Conservation (phyloP, 495 filamentous ascomycete species). For the Thermochaetoides thermophila region DNA sequence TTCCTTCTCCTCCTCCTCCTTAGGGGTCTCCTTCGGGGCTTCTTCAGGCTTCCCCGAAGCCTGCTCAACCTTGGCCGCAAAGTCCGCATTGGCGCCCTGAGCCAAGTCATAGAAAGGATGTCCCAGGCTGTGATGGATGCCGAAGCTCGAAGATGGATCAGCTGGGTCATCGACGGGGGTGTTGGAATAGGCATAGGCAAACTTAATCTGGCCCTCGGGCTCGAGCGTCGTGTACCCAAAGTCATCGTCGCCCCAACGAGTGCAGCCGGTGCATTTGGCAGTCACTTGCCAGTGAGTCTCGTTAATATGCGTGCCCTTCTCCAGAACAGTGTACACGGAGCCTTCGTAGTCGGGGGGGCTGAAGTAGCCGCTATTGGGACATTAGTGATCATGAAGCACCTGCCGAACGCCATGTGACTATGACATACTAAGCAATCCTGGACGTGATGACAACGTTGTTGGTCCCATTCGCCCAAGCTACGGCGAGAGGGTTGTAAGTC, state of each 20-base stretch:
- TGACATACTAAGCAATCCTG: constrained; percentile 29
- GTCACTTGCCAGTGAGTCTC: constrained; percentile 33
- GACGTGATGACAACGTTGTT: constrained; percentile 23
- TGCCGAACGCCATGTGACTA: neutral
- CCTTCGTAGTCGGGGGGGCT: constrained; percentile 20
- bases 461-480: constrained; percentile 29
- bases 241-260: constrained; percentile 28
- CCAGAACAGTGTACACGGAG: constrained; percentile 25
- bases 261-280: constrained; percentile 28
- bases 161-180: constrained; percentile 22
- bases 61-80: constrained; percentile 11
- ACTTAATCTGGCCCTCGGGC: constrained; percentile 19
- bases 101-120: constrained; percentile 29
- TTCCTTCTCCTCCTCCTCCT: neutral
- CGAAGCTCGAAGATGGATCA: constrained; percentile 21
- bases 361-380: constrained; percentile 27
- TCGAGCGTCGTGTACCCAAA: constrained; percentile 25
- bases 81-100: constrained; percentile 14
- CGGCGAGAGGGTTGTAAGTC: constrained; percentile 32
- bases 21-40: too few relatives aligned
- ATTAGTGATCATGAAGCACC: too few relatives aligned
- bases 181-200: constrained; percentile 26
- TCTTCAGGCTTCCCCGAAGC: too few relatives aligned
- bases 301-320: constrained; percentile 28
- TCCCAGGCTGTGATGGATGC: constrained; percentile 31